phyloP scores from a whole-genome alignment of 345 rosid genomes.

The Salix brachista region DNA sequence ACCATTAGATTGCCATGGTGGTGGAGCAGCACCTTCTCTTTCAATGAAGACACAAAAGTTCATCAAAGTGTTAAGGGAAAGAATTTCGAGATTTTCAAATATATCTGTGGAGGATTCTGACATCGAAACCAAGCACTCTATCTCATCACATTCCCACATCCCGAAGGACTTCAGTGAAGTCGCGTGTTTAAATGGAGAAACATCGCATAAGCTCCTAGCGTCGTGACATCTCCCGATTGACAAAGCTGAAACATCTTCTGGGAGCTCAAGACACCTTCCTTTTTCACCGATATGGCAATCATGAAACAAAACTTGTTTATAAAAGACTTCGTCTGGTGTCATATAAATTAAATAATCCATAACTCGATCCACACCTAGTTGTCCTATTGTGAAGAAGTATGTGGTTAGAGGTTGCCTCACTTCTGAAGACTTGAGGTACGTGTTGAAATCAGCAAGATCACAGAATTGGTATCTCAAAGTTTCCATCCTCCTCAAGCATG shows the following conservation, averaged over 20 bases:
- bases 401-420: neutral
- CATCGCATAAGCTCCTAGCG: neutral
- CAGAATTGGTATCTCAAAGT: neutral
- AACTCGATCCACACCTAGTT: neutral
- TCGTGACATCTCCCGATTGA: neutral
- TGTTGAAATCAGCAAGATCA: neutral
- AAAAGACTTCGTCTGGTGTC: neutral
- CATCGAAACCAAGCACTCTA: neutral
- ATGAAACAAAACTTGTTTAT: neutral
- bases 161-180: neutral
- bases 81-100: neutral
- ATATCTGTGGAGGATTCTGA: neutral
- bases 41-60: neutral
- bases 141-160: neutral
- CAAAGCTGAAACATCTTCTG: neutral
- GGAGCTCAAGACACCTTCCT: neutral
- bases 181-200: neutral
- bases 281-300: neutral
- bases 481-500: slow-evolving; percentile 13
- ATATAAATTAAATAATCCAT: neutral
- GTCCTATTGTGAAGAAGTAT: neutral
- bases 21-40: neutral
- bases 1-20: neutral
- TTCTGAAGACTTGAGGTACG: neutral
- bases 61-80: neutral